Percentiles rank a stretch among this genome's conserved stretches.
Conservation (phyloP, 805 yeast genomes). For the Wickerhamomyces chaumierensis region DNA sequence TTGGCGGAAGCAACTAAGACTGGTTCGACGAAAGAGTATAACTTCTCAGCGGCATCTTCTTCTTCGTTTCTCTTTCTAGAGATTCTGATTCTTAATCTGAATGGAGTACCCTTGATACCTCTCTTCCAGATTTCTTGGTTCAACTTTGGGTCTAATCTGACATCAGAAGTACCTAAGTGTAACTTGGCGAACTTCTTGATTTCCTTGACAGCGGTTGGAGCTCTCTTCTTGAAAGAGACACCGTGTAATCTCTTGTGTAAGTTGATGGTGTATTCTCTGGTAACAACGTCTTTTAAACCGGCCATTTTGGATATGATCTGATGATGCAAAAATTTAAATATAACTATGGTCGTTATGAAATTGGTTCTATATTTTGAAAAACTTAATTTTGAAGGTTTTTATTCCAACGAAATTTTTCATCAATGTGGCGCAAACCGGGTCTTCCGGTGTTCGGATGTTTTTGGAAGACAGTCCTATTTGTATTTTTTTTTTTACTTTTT, state of each 20-base stretch:
- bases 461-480: too few relatives aligned
- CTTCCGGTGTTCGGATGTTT: background rate
- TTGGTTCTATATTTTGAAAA: too few relatives aligned
- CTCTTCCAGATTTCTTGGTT: constrained; percentile 98
- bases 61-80: constrained; percentile 99
- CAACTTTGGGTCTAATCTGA: constrained; percentile 97
- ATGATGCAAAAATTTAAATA: too few relatives aligned
- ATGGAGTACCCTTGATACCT: constrained; percentile 98
- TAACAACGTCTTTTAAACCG: constrained; percentile 97
- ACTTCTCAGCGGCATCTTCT: constrained; percentile 96
- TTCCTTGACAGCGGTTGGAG: constrained; percentile 99
- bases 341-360: too few relatives aligned
- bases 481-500: too few relatives aligned
- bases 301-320: constrained; percentile 43
- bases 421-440: too few relatives aligned
- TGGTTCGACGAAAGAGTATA: constrained; percentile 97
- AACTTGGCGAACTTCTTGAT: constrained; percentile 96
- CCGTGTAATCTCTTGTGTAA: constrained; percentile 99
- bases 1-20: constrained; percentile 89
- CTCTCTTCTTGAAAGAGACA: constrained; percentile 98
- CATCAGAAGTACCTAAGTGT: constrained; percentile 99
- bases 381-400: constrained; percentile 2
- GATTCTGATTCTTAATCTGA: constrained; percentile 97
- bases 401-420: background rate
- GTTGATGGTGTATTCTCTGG: constrained; percentile 99